Evolutionary conservation across 2,329 filamentous ascomycete species (phyloP).

Genomic region (Exophiala bonariae): DNA sequence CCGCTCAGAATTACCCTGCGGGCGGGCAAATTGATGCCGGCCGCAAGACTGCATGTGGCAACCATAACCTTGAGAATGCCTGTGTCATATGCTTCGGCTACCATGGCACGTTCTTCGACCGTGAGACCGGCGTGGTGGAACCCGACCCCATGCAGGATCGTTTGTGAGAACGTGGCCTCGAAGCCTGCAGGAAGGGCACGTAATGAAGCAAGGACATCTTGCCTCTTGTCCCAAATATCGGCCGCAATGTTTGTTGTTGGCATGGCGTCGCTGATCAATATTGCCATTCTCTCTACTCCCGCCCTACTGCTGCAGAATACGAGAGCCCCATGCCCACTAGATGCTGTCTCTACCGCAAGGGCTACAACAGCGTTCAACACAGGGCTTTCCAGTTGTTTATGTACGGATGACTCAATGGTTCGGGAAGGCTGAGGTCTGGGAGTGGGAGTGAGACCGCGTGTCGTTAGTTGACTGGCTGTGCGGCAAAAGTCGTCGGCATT

Average conservation of each 20-base stretch:
- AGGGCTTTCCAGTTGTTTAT: constrained; percentile 64
- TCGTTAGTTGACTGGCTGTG: constrained; percentile 53
- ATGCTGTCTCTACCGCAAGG: constrained; percentile 67
- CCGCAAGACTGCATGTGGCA: constrained; percentile 77
- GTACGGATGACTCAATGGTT: constrained; percentile 56
- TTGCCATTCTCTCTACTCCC: constrained; percentile 68
- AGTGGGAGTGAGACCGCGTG: constrained; percentile 37
- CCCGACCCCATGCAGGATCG: constrained; percentile 66
- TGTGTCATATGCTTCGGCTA: constrained; percentile 69
- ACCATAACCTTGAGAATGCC: constrained; percentile 70
- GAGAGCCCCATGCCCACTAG: constrained; percentile 68
- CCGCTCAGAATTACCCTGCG: constrained; percentile 74
- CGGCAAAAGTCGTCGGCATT: constrained; percentile 60
- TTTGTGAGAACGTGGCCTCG: constrained; percentile 65
- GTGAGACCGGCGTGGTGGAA: constrained; percentile 71
- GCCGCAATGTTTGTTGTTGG: constrained; percentile 50
- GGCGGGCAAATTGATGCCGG: constrained; percentile 74
- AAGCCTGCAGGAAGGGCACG: constrained; percentile 66
- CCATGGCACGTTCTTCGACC: constrained; percentile 71
- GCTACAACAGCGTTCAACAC: constrained; percentile 70
- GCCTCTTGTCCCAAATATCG: constrained; percentile 56
- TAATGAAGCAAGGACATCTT: constrained; percentile 66
- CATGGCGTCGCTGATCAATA: constrained; percentile 66
- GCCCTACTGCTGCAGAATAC: constrained; percentile 72
- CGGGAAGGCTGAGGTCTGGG: constrained; percentile 23